Percentiles rank a stretch among this genome's conserved stretches.
phyloP scores from a whole-genome alignment of 2,329 filamentous ascomycete species.

The Colletotrichum sp. region DNA sequence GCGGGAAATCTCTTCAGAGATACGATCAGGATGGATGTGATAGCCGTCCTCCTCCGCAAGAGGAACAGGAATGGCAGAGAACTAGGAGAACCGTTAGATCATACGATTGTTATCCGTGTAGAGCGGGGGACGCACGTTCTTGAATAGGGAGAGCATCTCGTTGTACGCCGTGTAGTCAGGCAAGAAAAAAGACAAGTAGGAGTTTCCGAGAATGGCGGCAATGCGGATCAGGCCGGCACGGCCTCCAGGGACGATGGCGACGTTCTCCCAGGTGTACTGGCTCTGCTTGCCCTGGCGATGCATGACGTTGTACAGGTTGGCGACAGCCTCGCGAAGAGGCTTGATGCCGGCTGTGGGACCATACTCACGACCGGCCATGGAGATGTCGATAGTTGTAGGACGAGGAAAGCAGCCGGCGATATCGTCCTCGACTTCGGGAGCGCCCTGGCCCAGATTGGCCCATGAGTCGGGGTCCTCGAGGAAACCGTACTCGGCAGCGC shows the following conservation, averaged over 20 bases:
- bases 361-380: constrained; percentile 83
- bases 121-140: constrained; percentile 65
- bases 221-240: constrained; percentile 93
- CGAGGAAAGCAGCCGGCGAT: constrained; percentile 89
- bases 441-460: constrained; percentile 95
- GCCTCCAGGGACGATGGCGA: constrained; percentile 93
- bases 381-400: constrained; percentile 79
- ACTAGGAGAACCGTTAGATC: constrained; percentile 50
- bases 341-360: constrained; percentile 94
- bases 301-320: constrained; percentile 90
- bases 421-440: constrained; percentile 91
- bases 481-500: constrained; percentile 88
- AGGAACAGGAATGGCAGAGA: constrained; percentile 85
- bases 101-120: not conserved
- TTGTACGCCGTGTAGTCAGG: constrained; percentile 97
- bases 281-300: constrained; percentile 87
- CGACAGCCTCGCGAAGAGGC: constrained; percentile 86
- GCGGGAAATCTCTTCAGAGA: constrained; percentile 87
- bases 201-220: constrained; percentile 90
- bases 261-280: constrained; percentile 97
- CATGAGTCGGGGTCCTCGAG: constrained; percentile 80
- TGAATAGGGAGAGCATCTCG: constrained; percentile 95
- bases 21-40: constrained; percentile 92
- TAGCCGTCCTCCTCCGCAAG: constrained; percentile 86
- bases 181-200: constrained; percentile 92